Conservation (phyloP, 768 basidiomycete genomes). For the Lactarius psammicola region DNA sequence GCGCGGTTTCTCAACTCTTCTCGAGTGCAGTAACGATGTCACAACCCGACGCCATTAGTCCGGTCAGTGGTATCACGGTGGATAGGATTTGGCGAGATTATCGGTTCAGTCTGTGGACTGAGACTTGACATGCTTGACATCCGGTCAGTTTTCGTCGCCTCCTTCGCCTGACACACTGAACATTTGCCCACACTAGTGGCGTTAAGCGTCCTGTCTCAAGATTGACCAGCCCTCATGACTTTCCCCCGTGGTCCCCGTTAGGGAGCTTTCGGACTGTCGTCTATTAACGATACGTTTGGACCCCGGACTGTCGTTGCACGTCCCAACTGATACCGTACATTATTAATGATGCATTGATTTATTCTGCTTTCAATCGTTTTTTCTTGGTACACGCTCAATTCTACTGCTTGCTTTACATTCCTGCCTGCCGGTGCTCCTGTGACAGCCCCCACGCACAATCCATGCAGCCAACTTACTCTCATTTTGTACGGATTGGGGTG, state of each 20-base stretch:
- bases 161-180: slow-evolving; percentile 1
- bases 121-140: slow-evolving; percentile 18
- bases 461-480: slow-evolving; percentile 21
- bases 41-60: slow-evolving; percentile 38
- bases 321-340: slow-evolving; percentile 24
- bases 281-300: slow-evolving; percentile 15
- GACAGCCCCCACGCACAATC: slow-evolving; percentile 21
- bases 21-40: slow-evolving; percentile 37
- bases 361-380: slow-evolving; percentile 16
- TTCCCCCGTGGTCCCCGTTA: slow-evolving; percentile 4
- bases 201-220: slow-evolving; percentile 15
- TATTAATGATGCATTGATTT: slow-evolving; percentile 26
- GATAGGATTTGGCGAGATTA: slow-evolving; percentile 68
- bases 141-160: slow-evolving; percentile 1
- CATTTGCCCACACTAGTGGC: not conserved
- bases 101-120: slow-evolving; percentile 57
- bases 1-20: slow-evolving; percentile 61
- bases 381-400: slow-evolving; percentile 12
- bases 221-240: slow-evolving; percentile 2
- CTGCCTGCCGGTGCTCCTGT: slow-evolving; percentile 2
- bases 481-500: slow-evolving; percentile 5
- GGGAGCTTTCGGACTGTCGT: slow-evolving; percentile 15
- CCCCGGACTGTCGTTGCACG: slow-evolving; percentile 20
- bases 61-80: slow-evolving; percentile 55
- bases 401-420: slow-evolving; percentile 9